Evolutionary conservation across 768 basidiomycete genomes (phyloP).

Genomic region (Boletus rex-veris): DNA sequence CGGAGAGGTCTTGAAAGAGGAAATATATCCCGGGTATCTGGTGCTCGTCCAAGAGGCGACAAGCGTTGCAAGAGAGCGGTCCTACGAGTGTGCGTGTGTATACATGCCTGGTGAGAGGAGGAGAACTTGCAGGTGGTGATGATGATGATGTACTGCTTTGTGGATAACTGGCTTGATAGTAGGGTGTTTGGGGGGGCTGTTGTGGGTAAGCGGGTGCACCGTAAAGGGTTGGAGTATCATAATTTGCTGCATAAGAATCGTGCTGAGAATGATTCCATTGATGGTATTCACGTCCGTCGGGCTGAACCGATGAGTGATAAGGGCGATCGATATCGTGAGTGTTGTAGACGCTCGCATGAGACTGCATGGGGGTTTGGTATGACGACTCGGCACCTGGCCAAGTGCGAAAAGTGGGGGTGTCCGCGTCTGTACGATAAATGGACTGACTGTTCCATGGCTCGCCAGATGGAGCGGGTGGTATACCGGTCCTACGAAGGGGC

Average conservation of each 20-base stretch:
- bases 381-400: slow-evolving; percentile 44
- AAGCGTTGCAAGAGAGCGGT: slow-evolving; percentile 82
- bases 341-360: slow-evolving; percentile 24
- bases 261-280: slow-evolving; percentile 29
- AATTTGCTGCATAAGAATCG: slow-evolving; percentile 24
- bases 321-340: slow-evolving; percentile 35
- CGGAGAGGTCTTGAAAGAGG: slow-evolving; percentile 91
- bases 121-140: slow-evolving; percentile 31
- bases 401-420: slow-evolving; percentile 43
- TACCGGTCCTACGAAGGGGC: slow-evolving; percentile 39
- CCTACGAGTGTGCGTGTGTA: slow-evolving; percentile 91
- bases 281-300: slow-evolving; percentile 38
- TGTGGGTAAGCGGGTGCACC: slow-evolving; percentile 26
- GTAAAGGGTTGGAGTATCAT: slow-evolving; percentile 23
- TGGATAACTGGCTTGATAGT: slow-evolving; percentile 27
- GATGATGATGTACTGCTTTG: slow-evolving; percentile 25
- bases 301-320: slow-evolving; percentile 32
- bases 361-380: slow-evolving; percentile 32
- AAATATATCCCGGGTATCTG: slow-evolving; percentile 88
- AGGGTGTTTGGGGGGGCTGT: slow-evolving; percentile 28
- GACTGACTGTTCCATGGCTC: slow-evolving; percentile 25
- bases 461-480: slow-evolving; percentile 12
- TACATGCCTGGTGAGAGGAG: slow-evolving; percentile 58
- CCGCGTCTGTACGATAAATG: slow-evolving; percentile 29
- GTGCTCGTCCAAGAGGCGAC: slow-evolving; percentile 79